Conservation (phyloP, 805 yeast species). For the Wilhelminamyces savonicus region DNA sequence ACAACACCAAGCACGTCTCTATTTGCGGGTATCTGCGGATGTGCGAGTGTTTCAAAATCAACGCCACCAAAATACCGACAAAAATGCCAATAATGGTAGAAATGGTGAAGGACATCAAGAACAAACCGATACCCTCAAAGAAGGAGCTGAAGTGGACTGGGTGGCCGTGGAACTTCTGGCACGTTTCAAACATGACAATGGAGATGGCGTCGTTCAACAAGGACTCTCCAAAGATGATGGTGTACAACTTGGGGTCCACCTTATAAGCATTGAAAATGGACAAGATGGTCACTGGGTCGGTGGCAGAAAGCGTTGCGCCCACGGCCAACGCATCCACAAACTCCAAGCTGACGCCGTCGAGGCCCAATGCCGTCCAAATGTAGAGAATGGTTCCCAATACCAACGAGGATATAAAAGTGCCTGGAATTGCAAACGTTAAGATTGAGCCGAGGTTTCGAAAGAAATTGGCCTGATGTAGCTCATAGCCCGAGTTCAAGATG, state of each 20-base stretch:
- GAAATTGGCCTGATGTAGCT: conserved; percentile 91
- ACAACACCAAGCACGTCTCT: conserved; percentile 85
- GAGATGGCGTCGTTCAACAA: conserved; percentile 95
- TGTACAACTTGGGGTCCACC: conserved; percentile 95
- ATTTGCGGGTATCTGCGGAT: conserved; percentile 94
- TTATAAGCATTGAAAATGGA: conserved; percentile 96
- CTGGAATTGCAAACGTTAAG: conserved; percentile 91
- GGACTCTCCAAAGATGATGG: conserved; percentile 96
- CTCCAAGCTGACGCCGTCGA: conserved; percentile 82
- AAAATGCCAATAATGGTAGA: conserved; percentile 85
- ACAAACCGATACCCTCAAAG: conserved; percentile 90
- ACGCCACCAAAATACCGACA: conserved; percentile 83
- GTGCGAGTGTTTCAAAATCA: conserved; percentile 85
- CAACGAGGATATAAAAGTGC: conserved; percentile 87
- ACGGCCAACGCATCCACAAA: conserved; percentile 97
- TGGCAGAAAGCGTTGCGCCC: conserved; percentile 96
- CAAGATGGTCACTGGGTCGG: conserved; percentile 96
- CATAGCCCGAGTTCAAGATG: conserved; percentile 93
- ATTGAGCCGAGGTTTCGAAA: conserved; percentile 89
- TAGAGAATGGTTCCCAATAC: conserved; percentile 85
- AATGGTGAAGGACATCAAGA: conserved; percentile 87
- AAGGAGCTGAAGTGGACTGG: conserved; percentile 64
- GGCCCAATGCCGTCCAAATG: conserved; percentile 85
- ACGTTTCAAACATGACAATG: conserved; percentile 98
- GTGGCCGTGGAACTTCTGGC: conserved; percentile 91